These are phyloP conservation scores for Paraphysoderma sedebokerense DNA, from an alignment of 371 early-diverging fungal genomes.

Conservation along the genomic window DNA sequence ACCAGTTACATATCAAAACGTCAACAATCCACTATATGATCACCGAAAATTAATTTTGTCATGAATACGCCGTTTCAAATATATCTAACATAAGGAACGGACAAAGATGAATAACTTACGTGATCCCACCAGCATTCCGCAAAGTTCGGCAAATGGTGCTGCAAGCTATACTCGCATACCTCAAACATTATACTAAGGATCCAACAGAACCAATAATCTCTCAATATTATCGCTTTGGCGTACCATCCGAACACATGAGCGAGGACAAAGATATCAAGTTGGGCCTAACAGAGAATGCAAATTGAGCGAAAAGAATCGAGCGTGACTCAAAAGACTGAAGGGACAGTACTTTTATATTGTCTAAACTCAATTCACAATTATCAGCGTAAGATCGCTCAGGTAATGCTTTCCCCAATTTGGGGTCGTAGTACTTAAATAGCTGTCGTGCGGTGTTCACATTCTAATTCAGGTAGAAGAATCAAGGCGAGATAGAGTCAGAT, in stretches of 20 bases:
- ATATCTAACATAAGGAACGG: too few species aligned
- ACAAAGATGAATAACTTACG: conserved; percentile 24
- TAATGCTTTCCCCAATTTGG: conserved; percentile 53
- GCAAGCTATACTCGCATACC: conserved; percentile 82
- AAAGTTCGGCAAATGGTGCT: conserved; percentile 92
- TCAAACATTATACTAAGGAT: conserved; percentile 86
- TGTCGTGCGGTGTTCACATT: conserved; percentile 66
- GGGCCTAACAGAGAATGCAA: conserved; percentile 25
- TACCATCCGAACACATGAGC: conserved; percentile 94
- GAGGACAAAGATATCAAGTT: conserved; percentile 83
- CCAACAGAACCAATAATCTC: conserved; percentile 92
- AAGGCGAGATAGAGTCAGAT: background rate
- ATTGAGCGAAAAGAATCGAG: background rate
- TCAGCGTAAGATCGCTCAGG: conserved; percentile 89
- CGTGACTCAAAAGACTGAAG: too few species aligned
- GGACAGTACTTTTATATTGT: conserved; percentile 57
- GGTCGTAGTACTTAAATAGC: conserved; percentile 60
- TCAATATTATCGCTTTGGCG: conserved; percentile 73
- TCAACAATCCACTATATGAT: conserved; percentile 80
- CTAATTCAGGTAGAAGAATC: conserved; percentile 19
- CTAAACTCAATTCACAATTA: conserved; percentile 55
- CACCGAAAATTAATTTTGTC: background rate
- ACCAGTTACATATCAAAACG: conserved; percentile 85
- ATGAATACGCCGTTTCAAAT: too few species aligned
- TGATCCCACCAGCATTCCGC: conserved; percentile 99